Evolutionary conservation across 2,329 filamentous ascomycete species (phyloP), one percentile per base, ranked within the genome.

Genomic region (Monosporascus sp.): DNA sequence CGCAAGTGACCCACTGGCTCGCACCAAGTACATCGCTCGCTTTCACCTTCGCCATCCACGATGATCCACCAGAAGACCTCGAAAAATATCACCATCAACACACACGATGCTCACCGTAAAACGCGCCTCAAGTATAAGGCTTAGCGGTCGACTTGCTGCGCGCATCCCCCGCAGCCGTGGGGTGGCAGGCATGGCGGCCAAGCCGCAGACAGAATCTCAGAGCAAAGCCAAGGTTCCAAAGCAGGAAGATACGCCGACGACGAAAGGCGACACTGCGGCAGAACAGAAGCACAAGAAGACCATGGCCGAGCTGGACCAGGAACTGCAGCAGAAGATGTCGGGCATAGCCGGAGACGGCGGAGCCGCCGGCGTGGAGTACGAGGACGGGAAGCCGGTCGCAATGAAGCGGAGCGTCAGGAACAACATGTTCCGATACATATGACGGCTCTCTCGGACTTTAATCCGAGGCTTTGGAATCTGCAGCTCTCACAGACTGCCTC

Each of bases 351-450:
- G 88, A 1, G 87, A 86, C 43, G 88, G 88, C 4, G 88, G 89
- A 8, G 80, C 79, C 26, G 76, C 86, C 3, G 89, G 88, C 1
- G 73, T 92, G 5, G 88, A 91, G 68, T 86, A 88, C 55, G 88
- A 92, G 67, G 79, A 89, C 60, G 89, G 89, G 0, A 79, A 86
- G 66, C 82, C 88, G 0, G 83, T 83, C 6, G 77, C 85, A 0
- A 86, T 92, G 79, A 91, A 90, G 71, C 75, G 87, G 49, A 79
- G 85, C 37, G 88, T 92, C 11, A 85, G 79, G 66, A 82, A 86
- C 50, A 91, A 91, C 61, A 91, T 91, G 87, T 91, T 91, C 66
- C 75, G 87, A 17, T 80, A 87, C 55, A 89, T 89, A 20, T 84
- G 62, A 69, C 20, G n/a, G 8, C n/a, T 44, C 22, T 20, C n/a